Evolutionary conservation across 2,329 filamentous ascomycete species (phyloP).

Genomic region (Grosmannia penicillata): DNA sequence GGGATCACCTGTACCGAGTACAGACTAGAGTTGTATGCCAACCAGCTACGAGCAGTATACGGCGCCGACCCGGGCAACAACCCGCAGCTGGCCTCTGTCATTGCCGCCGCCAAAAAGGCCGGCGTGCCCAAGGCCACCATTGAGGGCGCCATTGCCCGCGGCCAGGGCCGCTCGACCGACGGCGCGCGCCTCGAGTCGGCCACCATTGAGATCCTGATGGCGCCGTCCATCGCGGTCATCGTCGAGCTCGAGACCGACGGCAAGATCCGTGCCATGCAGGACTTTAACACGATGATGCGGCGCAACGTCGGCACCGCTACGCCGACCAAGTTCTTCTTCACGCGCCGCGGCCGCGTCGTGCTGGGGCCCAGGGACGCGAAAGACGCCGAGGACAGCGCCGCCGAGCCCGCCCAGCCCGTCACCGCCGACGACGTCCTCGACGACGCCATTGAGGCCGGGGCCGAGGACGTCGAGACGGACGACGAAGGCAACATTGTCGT

Average conservation of each 20-base stretch:
- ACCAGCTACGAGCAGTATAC: conserved; percentile 19
- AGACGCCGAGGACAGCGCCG: conserved; percentile 52
- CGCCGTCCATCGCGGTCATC: conserved; percentile 61
- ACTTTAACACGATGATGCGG: conserved; percentile 59
- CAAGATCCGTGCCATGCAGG: conserved; percentile 57
- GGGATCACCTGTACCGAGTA: too few species aligned
- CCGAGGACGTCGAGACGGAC: conserved; percentile 49
- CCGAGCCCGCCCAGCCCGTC: conserved; percentile 7
- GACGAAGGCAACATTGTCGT: conserved; percentile 60
- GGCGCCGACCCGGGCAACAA: conserved; percentile 63
- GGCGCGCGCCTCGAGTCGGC: conserved; percentile 65
- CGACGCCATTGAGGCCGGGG: conserved; percentile 73
- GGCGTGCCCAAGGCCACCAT: conserved; percentile 68
- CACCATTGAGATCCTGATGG: conserved; percentile 68
- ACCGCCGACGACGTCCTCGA: conserved; percentile 63
- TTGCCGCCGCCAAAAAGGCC: conserved; percentile 67
- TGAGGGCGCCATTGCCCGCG: conserved; percentile 72
- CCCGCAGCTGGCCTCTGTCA: conserved; percentile 53
- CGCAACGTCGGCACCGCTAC: conserved; percentile 53
- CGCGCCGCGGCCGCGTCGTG: conserved; percentile 59
- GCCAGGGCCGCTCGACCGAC: conserved; percentile 65
- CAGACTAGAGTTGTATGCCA: neutral
- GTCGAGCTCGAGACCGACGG: conserved; percentile 79
- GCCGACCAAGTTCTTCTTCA: conserved; percentile 72
- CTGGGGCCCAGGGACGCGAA: conserved; percentile 57